Conservation (phyloP, 768 basidiomycete genomes). For the Gloeophyllum trabeum region DNA sequence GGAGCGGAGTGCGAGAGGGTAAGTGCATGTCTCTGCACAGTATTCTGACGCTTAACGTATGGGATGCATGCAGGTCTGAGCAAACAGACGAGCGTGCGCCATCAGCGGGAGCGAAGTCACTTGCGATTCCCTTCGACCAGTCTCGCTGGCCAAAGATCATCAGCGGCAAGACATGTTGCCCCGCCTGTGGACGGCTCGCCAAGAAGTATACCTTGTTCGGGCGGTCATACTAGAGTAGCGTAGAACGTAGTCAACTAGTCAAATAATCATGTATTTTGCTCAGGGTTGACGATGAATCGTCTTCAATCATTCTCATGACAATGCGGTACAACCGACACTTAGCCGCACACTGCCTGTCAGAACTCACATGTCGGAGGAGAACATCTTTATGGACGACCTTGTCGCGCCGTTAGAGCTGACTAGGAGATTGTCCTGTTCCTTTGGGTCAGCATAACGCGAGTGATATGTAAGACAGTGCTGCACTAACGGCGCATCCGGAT, state of each 20-base stretch:
- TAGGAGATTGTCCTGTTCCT: constrained; percentile 33
- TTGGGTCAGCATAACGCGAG: neutral
- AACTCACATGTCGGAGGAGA: constrained; percentile 2
- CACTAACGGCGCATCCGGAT: constrained; percentile 17
- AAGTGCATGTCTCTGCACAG: constrained; percentile 22
- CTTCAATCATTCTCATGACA: too few species aligned
- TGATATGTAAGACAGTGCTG: neutral
- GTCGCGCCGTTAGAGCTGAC: constrained; percentile 35
- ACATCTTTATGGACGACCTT: constrained; percentile 17
- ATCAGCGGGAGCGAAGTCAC: constrained; percentile 93
- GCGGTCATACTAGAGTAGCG: constrained; percentile 59
- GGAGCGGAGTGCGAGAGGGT: constrained; percentile 82
- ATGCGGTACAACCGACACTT: too few species aligned
- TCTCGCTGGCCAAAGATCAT: constrained; percentile 69
- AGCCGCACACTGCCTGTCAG: too few species aligned
- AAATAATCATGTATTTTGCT: too few species aligned
- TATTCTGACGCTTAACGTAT: neutral
- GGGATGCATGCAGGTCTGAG: constrained; percentile 44
- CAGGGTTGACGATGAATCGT: too few species aligned
- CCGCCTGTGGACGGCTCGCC: constrained; percentile 77
- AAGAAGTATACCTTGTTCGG: constrained; percentile 99
- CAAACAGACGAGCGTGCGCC: constrained; percentile 92
- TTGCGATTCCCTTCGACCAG: constrained; percentile 96
- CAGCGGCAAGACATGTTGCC: constrained; percentile 80
- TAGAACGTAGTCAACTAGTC: too few species aligned